A percentile compares a stretch with the other conserved stretches of the same genome.
phyloP scores from a whole-genome alignment of 2,329 filamentous ascomycete genomes.

The Falciphora oryzae region DNA sequence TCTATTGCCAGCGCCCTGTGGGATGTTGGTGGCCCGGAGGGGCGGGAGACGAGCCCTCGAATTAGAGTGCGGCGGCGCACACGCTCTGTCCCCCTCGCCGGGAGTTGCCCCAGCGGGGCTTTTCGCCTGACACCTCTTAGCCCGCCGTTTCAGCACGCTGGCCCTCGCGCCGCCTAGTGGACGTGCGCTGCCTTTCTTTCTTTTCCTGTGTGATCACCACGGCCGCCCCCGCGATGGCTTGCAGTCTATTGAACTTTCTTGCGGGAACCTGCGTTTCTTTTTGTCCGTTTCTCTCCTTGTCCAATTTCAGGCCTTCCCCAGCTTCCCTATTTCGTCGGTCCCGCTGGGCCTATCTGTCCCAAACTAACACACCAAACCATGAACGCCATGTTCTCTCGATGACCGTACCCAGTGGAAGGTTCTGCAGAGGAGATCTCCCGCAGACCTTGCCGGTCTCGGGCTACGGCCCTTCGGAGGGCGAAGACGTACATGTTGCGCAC shows the following conservation, averaged over 20 bases:
- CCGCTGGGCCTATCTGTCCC: too few relatives aligned
- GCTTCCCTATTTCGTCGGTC: neutral
- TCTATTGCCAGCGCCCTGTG: neutral
- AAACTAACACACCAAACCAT: neutral
- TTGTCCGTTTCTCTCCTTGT: neutral
- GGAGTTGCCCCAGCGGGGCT: neutral
- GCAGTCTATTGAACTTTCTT: neutral
- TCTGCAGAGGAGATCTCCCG: neutral
- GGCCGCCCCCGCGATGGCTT: neutral
- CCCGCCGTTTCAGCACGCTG: neutral
- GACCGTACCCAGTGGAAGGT: neutral
- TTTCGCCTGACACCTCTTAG: neutral
- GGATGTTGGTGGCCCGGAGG: neutral
- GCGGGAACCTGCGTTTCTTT: neutral
- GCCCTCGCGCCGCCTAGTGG: neutral
- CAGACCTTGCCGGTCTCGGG: neutral
- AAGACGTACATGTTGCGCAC: neutral
- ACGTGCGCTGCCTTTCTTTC: neutral
- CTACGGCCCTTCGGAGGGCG: neutral
- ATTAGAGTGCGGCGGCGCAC: neutral
- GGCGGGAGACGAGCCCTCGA: neutral
- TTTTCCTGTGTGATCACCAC: neutral
- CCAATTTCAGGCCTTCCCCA: neutral
- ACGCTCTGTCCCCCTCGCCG: neutral
- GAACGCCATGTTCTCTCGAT: neutral